Evolutionary conservation across 225 moss, liverwort and hornwort genomes (phyloP), one percentile per base, ranked within the genome.

Genomic region (Marchantia paleacea): DNA sequence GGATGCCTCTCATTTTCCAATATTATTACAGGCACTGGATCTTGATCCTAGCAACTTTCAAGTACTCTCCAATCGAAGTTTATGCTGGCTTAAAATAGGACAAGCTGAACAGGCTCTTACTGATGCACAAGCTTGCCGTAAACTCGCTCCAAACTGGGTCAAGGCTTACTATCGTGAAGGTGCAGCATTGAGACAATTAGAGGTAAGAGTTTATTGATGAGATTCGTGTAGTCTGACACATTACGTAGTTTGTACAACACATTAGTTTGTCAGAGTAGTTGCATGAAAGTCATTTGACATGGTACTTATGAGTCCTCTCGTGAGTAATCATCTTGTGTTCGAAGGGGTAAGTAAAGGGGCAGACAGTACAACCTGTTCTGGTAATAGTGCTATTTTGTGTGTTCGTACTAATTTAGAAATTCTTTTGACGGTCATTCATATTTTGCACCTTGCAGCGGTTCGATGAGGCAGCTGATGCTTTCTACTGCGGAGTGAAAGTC

Each of bases 111-210:
- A 90, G 22, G 93, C 95, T 67, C 89, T 99, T 80, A 78, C 79
- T 76, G 97, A 99, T 85, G 97, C 95, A 30, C 90, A 87, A 85
- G 83, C 89, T 81, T 92, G 92, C 75, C 86, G 92, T 76, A 85
- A 78, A 79, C 85, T 99, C 77, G 82, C 89, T 75, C 92, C 95
- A 16, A 81, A 88, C 68, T 99, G 97, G 97, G 83, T 95, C 79
- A 99, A 99, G 84, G 83, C 93, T 80, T 94, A 91, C 85, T 99
- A 94, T 55, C 95, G 97, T 55, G 97, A 99, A 80, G 97, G 97
- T 69, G 77, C 90, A 80, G 95, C 95, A 3, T 82, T 99, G 81
- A 91, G 88, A 50, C 80, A 90, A 72, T 89, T 99, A 71, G 85
- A 94, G 94, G 94, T 94, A 47, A 54, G 29, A 25, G 28, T 25